These are phyloP conservation scores for Boletus mariae DNA, from an alignment of 1,284 basidiomycete species.

Conservation along the genomic window DNA sequence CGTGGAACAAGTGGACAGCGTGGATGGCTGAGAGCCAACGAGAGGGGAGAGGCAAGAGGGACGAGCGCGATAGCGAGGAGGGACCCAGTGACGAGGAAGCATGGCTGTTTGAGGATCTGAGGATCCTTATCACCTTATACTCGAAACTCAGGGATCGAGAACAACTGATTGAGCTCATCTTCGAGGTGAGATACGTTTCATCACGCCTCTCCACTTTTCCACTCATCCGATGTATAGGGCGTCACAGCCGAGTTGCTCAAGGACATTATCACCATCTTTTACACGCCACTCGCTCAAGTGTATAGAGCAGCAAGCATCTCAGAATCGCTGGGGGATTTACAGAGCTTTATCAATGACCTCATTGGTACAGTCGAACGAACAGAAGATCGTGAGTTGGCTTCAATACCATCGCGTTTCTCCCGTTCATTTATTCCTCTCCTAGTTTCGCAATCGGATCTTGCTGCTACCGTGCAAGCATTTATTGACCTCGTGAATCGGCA, in stretches of 20 bases:
- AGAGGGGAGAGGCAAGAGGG: slow-evolving; percentile 55
- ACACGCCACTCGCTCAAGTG: slow-evolving; percentile 95
- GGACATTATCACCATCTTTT: slow-evolving; percentile 99
- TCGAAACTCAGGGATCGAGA: slow-evolving; percentile 85
- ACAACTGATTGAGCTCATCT: slow-evolving; percentile 89
- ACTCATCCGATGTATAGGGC: slow-evolving; percentile 50
- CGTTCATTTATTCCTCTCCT: slow-evolving; percentile 10
- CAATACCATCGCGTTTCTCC: neutral
- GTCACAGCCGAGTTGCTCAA: slow-evolving; percentile 93
- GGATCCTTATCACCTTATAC: slow-evolving; percentile 75
- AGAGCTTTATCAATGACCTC: slow-evolving; percentile 94
- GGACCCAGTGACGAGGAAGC: slow-evolving; percentile 90
- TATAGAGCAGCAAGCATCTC: slow-evolving; percentile 97
- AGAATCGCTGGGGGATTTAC: slow-evolving; percentile 89
- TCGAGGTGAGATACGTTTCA: slow-evolving; percentile 62
- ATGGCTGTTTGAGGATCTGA: slow-evolving; percentile 91
- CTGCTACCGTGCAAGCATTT: slow-evolving; percentile 87
- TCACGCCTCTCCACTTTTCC: slow-evolving; percentile 1
- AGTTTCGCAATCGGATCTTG: slow-evolving; percentile 86
- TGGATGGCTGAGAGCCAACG: slow-evolving; percentile 66
- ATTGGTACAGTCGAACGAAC: slow-evolving; percentile 91
- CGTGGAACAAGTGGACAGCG: slow-evolving; percentile 71
- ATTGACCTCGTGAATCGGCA: slow-evolving; percentile 93
- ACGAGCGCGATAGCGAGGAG: slow-evolving; percentile 78
- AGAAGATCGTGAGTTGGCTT: slow-evolving; percentile 72